Evolutionary conservation across 2,329 filamentous ascomycete species (phyloP), one percentile per base, ranked within the genome.

Genomic region (Curvularia verruculosa): DNA sequence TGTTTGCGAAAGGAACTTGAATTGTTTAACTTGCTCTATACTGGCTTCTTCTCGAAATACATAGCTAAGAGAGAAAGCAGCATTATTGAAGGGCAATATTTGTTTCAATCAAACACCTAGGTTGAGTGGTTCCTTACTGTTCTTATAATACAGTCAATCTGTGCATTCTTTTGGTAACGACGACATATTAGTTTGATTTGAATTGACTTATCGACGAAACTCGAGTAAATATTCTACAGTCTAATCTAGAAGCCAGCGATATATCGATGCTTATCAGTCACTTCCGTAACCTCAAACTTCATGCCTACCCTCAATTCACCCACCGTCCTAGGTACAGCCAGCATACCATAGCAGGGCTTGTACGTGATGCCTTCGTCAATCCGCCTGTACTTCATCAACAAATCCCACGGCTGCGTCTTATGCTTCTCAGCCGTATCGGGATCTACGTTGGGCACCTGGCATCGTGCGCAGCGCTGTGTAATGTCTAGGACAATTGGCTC

Each of bases 301-400:
- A 85, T 85, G 0, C 86, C 86, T 10, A 88, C 82, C 54, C 79
- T 78, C 9, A 89, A 67, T 46, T 76, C 69, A 0, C 84, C 85
- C 60, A 85, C 84, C 41, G 86, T 83, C 58, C 82, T 78, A 15
- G 87, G 85, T 50, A 84, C 83, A 68, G 84, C 83, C 66, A 88
- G 70, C 87, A 89, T 88, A 1, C 86, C 86, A 77, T 88, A 88
- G 63, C 85, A 87, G 39, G 86, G 86, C 75, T 88, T 88, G 61
- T 79, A 88, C 73, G 81, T 87, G 24, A 85, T 80, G 0, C 85
- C 86, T 64, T 82, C 76, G 67, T 88, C 86, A 5, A 88, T 78
- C 26, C 85, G 73, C 8, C 86, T 76, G 71, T 86, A 88, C 65
- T 82, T 83, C 79, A 87, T 84, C 52, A 88, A 71, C 58, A 81